These are phyloP conservation scores for Claviceps digitariae DNA, from an alignment of 2,329 filamentous ascomycete species.

Conservation along the genomic window DNA sequence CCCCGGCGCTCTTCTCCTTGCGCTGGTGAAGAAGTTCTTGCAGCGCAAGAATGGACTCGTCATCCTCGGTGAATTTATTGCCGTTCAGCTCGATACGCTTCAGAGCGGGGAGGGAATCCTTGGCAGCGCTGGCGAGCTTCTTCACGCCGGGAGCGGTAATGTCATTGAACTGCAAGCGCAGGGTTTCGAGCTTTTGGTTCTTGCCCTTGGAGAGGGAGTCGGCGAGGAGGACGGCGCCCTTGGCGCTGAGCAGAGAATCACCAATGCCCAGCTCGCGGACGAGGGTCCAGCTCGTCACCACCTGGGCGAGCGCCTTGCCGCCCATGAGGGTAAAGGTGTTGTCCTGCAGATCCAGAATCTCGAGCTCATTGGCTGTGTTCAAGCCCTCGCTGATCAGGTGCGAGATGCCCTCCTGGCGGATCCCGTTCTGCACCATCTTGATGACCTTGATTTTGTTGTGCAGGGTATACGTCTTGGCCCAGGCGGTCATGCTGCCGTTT, in stretches of 20 bases:
- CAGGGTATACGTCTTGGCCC: conserved; percentile 76
- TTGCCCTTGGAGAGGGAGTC: conserved; percentile 59
- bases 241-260: conserved; percentile 70
- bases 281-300: conserved; percentile 58
- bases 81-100: conserved; percentile 88
- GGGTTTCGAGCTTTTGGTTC: conserved; percentile 65
- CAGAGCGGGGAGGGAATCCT: conserved; percentile 56
- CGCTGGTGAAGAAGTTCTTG: conserved; percentile 60
- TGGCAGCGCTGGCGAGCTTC: conserved; percentile 54
- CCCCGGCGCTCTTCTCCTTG: conserved; percentile 59
- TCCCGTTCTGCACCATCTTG: conserved; percentile 98
- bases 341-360: conserved; percentile 83
- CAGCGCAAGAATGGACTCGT: conserved; percentile 55
- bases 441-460: conserved; percentile 72
- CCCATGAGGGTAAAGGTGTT: conserved; percentile 87
- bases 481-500: conserved; percentile 90
- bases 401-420: conserved; percentile 83
- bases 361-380: conserved; percentile 51
- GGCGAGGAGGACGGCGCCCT: conserved; percentile 62
- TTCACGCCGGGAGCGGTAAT: conserved; percentile 67
- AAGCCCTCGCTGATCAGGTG: conserved; percentile 69
- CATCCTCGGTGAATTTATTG: conserved; percentile 86
- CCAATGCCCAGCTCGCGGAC: conserved; percentile 77
- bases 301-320: conserved; percentile 62
- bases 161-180: conserved; percentile 89